Percentiles rank a stretch among this genome's conserved stretches.
Evolutionary conservation across 257 asterid species (phyloP).

Genomic region (Verbena officinalis): DNA sequence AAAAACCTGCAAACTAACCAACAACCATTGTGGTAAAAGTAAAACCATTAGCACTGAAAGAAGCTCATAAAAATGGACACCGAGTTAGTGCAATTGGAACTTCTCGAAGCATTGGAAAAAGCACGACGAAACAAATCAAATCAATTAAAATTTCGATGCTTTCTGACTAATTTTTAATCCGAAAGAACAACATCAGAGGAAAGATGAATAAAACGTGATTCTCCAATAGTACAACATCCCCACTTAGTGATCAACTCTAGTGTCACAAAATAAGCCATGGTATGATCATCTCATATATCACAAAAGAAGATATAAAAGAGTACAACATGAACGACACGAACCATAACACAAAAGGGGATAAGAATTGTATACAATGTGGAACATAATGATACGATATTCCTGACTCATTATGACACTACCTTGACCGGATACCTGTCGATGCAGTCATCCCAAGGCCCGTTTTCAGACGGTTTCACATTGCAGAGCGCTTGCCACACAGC

Average conservation of each 20-base stretch:
- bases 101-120: too few relatives aligned
- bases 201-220: too few relatives aligned
- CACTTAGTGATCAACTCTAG: constrained; percentile 14
- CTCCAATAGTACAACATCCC: constrained; percentile 26
- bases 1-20: too few relatives aligned
- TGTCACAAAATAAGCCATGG: constrained; percentile 3
- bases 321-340: constrained; percentile 29
- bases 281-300: constrained; percentile 14
- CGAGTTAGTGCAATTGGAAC: background rate
- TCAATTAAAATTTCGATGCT: background rate
- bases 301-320: constrained; percentile 22
- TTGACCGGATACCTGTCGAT: constrained; percentile 67
- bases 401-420: constrained; percentile 42
- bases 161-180: background rate
- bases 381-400: background rate
- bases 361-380: constrained; percentile 15
- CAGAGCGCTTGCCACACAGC: constrained; percentile 85
- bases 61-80: background rate
- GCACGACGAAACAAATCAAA: too few relatives aligned
- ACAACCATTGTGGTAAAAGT: too few relatives aligned
- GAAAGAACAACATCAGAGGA: too few relatives aligned
- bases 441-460: constrained; percentile 76
- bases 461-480: constrained; percentile 48
- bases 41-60: background rate
- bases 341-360: constrained; percentile 1